Evolutionary conservation across 31 red algal genomes (phyloP), one percentile per base, ranked within the genome.

Genomic region (Pterothamnion heteromorphum): DNA sequence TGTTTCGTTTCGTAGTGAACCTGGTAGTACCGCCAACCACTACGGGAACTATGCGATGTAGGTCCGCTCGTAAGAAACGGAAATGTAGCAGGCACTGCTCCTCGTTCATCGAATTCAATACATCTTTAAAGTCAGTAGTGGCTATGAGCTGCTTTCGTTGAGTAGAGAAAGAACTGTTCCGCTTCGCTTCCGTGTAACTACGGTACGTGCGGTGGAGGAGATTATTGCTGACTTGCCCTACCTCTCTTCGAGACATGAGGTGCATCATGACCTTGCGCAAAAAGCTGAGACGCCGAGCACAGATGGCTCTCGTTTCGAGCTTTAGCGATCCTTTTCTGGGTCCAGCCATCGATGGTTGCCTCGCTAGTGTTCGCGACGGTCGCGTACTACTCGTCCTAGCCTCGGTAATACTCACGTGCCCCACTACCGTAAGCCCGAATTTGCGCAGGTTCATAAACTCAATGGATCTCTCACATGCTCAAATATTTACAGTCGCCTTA

Each of bases 401-500:
- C 5, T 82, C n/a, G 78, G 78, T 82, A 82, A 27, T 82, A 82
- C 78, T 82, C 78, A 82, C 78, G 78, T 82, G 78, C 78, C 78
- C n/a, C 78, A 82, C 78, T 23, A 82, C 78, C 78, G 26, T 82
- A 82, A 27, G 78, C 24, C 78, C 9, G 14, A 5, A 82, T 23
- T 21, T 27, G 78, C 31, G 24, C 78, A 5, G 5, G n/a, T 82
- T 82, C 78, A 82, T 9, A 82, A 82, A 23, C 78, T 9, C 78
- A 82, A 23, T 27, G 78, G 78, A 21, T 82, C 31, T 23, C 78
- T 82, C 78, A 82, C 78, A 27, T 82, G 78, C 78, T 9, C 78
- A 82, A 82, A 27, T 82, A 5, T 82, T 82, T 82, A 82, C 78
- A 21, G 78, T 82, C 31, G 24, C 78, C 5, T 82, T 82, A 82